Conservation (phyloP, 805 yeast genomes). For the Isabelozyma rhagii region DNA sequence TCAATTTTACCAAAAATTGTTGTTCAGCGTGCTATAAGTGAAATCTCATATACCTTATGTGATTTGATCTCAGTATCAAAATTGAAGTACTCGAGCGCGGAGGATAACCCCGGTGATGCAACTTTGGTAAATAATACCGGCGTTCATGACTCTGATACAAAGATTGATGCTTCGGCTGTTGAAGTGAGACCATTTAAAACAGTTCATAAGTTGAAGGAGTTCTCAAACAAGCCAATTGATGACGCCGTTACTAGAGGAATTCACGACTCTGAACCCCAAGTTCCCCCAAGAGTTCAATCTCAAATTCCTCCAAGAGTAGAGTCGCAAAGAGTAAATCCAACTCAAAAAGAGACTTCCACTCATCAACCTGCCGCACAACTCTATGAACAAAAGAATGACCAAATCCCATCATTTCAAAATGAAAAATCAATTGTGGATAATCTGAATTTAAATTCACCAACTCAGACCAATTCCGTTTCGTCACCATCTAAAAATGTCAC, state of each 20-base stretch:
- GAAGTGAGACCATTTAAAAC: conserved; percentile 70
- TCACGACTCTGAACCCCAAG: no score
- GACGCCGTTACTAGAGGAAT: no score
- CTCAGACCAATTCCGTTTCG: neutral
- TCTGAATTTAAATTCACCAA: conserved; percentile 11
- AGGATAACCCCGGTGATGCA: conserved; percentile 4
- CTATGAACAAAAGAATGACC: neutral
- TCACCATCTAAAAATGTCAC: neutral
- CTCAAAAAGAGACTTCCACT: neutral
- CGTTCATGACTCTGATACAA: conserved; percentile 1
- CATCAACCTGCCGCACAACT: no score
- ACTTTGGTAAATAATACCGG: conserved; percentile 4
- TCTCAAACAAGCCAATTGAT: no score
- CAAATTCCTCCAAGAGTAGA: neutral
- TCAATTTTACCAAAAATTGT: conserved; percentile 67
- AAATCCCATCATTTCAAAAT: neutral
- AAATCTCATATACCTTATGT: conserved; percentile 63
- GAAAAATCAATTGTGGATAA: conserved; percentile 4
- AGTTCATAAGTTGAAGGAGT: conserved; percentile 47
- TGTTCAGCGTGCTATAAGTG: conserved; percentile 73
- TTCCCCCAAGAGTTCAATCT: neutral
- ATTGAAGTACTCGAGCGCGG: conserved; percentile 20
- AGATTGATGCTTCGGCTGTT: conserved; percentile 19
- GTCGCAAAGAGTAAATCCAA: neutral
- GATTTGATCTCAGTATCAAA: conserved; percentile 57